Evolutionary conservation across 192 early-diverging fungal genomes (phyloP).

Genomic region (Thamnidium elegans): DNA sequence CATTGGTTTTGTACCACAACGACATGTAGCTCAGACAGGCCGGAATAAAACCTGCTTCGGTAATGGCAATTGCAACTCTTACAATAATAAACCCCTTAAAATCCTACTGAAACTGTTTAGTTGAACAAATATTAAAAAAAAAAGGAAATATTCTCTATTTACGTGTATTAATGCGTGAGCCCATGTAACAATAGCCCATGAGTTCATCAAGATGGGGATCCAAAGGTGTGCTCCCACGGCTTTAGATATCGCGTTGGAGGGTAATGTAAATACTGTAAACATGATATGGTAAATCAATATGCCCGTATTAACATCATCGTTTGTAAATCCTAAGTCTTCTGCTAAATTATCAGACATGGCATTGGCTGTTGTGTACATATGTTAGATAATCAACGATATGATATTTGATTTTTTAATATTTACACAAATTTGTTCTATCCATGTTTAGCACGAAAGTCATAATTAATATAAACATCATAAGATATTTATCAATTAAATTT

Average conservation of each 20-base stretch:
- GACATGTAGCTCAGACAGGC: slow-evolving; percentile 43
- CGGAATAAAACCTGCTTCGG: slow-evolving; percentile 45
- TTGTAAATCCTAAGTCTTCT: slow-evolving; percentile 40
- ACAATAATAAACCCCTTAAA: slow-evolving; percentile 39
- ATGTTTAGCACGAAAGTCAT: slow-evolving; percentile 34
- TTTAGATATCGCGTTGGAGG: slow-evolving; percentile 48
- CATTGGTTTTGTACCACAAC: slow-evolving; percentile 47
- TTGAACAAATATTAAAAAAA: neutral
- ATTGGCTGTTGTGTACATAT: slow-evolving; percentile 16
- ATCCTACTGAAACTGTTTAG: slow-evolving; percentile 19
- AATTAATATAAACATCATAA: slow-evolving; percentile 57
- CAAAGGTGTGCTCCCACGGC: slow-evolving; percentile 47
- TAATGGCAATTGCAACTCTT: slow-evolving; percentile 43
- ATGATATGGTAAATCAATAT: slow-evolving; percentile 42
- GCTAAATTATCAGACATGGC: slow-evolving; percentile 48
- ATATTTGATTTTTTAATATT: no score
- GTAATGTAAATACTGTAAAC: slow-evolving; percentile 42
- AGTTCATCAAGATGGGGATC: slow-evolving; percentile 44
- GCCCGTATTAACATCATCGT: slow-evolving; percentile 40
- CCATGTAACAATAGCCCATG: slow-evolving; percentile 25
- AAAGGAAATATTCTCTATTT: neutral
- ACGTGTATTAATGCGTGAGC: slow-evolving; percentile 8
- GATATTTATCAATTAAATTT: slow-evolving; percentile 37
- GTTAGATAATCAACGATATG: no score
- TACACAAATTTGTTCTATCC: slow-evolving; percentile 38